phyloP scores from a whole-genome alignment of 2,329 filamentous ascomycete genomes.

The Ophiostoma quercus region DNA sequence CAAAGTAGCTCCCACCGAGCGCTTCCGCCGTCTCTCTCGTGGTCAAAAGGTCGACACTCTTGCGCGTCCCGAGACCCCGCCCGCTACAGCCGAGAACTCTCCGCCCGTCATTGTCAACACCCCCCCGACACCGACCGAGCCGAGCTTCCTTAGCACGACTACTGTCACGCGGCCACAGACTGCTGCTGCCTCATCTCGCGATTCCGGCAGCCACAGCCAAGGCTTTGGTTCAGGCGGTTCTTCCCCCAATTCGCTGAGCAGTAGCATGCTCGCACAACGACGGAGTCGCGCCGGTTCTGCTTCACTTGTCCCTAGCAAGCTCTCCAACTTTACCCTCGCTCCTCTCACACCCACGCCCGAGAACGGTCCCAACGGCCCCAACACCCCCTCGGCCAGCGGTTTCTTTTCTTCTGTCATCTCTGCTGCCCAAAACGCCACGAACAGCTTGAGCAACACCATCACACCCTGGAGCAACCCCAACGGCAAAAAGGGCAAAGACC shows the following conservation, averaged over 20 bases:
- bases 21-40: constrained; percentile 29
- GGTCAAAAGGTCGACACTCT: constrained; percentile 33
- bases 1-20: constrained; percentile 27
- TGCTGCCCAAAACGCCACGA: constrained; percentile 87
- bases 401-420: constrained; percentile 95
- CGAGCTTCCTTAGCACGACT: constrained; percentile 28
- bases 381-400: constrained; percentile 52
- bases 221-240: constrained; percentile 47
- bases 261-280: constrained; percentile 67
- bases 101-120: constrained; percentile 59
- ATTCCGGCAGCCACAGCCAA: constrained; percentile 20
- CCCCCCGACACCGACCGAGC: constrained; percentile 58
- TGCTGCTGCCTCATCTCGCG: constrained; percentile 18
- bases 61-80: constrained; percentile 45
- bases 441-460: constrained; percentile 66
- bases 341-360: constrained; percentile 75
- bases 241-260: constrained; percentile 41
- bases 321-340: constrained; percentile 68
- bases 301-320: constrained; percentile 69
- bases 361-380: constrained; percentile 50
- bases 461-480: constrained; percentile 39
- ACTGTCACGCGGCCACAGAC: constrained; percentile 10
- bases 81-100: constrained; percentile 39
- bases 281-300: constrained; percentile 50
- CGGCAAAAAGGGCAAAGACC: constrained; percentile 17